A percentile compares a stretch with the other conserved stretches of the same genome.
Evolutionary conservation across 164 flowering plant genomes (phyloP).

Genomic region (Magnolia changhungtana): DNA sequence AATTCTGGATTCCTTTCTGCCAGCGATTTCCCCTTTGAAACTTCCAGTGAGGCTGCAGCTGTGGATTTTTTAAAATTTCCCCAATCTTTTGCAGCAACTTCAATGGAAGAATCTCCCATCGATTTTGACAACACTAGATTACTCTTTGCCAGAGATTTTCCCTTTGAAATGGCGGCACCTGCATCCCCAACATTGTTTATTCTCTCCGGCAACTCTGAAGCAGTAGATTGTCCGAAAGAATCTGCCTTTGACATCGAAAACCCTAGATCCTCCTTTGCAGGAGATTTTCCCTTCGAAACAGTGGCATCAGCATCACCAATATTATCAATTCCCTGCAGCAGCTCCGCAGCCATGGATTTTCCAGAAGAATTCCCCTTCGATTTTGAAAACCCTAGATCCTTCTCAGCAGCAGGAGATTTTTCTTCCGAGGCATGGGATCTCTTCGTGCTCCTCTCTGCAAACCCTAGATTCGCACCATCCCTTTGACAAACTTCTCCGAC

Average conservation of each 20-base stretch:
- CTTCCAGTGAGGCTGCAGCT: not conserved
- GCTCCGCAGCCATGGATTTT: not conserved
- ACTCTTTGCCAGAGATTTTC: not conserved
- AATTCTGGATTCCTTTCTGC: not conserved
- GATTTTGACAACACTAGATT: not conserved
- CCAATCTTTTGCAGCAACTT: not conserved
- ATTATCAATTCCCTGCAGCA: not conserved
- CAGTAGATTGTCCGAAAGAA: not conserved
- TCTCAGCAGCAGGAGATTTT: not conserved
- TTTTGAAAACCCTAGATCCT: not conserved
- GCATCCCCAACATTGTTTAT: not conserved
- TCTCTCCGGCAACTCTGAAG: not conserved
- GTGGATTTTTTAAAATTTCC: not conserved
- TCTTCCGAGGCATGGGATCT: not conserved
- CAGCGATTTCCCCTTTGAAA: not conserved
- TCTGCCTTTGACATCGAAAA: not conserved
- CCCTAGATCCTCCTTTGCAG: not conserved
- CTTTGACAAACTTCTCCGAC: too few relatives aligned
- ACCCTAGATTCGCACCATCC: too few relatives aligned
- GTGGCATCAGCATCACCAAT: not conserved
- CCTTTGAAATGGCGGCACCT: not conserved
- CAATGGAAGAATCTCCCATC: not conserved
- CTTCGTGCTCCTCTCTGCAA: not conserved
- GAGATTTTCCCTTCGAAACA: not conserved
- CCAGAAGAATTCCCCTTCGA: not conserved